Evolutionary conservation across 805 yeast species (phyloP), one percentile per base, ranked within the genome.

Genomic region (Ogataea henricii): DNA sequence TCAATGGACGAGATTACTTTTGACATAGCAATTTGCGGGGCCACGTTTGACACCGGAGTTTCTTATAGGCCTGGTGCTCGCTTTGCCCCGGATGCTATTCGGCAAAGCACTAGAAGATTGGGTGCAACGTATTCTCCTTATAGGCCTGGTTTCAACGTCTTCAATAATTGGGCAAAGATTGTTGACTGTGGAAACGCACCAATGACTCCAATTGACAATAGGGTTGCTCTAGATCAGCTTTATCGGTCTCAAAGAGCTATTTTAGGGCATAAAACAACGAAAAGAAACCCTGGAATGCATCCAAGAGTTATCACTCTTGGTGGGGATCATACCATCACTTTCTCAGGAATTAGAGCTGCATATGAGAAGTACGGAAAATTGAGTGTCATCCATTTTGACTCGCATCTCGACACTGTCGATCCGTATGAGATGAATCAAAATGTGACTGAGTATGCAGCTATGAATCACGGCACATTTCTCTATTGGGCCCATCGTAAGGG

Each of bases 391-490:
- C 86, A 83, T 59, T 83, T 83, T 53, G 89, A 83, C 59, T 74
- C 85, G 21, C 89, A 83, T 62, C 73, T 83, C 37, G 89, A 84
- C 64, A 83, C 89, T 2, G 83, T 88, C 85, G 74, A 82, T 52
- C 87, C 87, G 7, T 61, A 70, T 45, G 72, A 70, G 22, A 70
- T 81, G 51, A 85, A 85, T 21, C 83, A 84, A 1, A 83, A 82
- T 14, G 70, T 81, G 25, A 69, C 83, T 6, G 72, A 76, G 53
- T 82, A 82, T 58, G 79, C 81, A 68, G 49, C 59, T 9, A 45
- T 60, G 34, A 82, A 82, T 57, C 88, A 82, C 60, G 88, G 88
- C 6, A 81, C 88, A 0, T 81, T 80, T 53, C 66, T 82, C 36
- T 85, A 81, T 60, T 82, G 79, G 68, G 88, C 88, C 1, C 77